Evolutionary conservation across 352 stramenopile species (phyloP).

Genomic region (Phytophthora hibernalis): DNA sequence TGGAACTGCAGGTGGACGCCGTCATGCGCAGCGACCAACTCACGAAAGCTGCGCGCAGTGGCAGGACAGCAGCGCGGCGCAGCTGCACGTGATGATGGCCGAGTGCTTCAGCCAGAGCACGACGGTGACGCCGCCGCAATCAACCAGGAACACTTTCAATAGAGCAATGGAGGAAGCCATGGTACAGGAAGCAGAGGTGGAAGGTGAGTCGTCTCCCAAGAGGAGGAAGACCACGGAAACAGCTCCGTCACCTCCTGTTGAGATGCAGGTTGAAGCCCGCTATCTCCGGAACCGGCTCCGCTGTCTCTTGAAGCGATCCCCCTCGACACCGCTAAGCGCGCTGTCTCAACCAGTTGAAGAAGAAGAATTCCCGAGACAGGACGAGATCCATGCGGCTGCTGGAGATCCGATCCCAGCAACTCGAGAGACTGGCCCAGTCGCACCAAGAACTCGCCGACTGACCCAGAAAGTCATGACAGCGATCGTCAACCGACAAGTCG

Average conservation of each 20-base stretch:
- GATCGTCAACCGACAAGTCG: constrained; percentile 8
- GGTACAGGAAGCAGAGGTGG: neutral
- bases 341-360: constrained; percentile 5
- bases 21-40: constrained; percentile 37
- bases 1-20: constrained; percentile 15
- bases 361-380: constrained; percentile 20
- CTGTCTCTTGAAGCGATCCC: neutral
- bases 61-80: constrained; percentile 24
- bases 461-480: constrained; percentile 38
- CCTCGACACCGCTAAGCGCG: neutral
- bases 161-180: constrained; percentile 17
- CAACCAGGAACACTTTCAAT: constrained; percentile 11
- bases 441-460: constrained; percentile 33
- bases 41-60: constrained; percentile 32
- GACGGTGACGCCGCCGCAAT: neutral
- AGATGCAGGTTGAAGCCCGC: neutral
- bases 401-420: constrained; percentile 32
- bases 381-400: constrained; percentile 40
- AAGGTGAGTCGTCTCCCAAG: neutral
- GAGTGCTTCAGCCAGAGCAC: constrained; percentile 30
- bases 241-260: neutral
- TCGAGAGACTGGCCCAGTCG: constrained; percentile 27
- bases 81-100: constrained; percentile 35
- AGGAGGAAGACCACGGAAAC: constrained; percentile 16
- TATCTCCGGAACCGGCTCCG: neutral